Evolutionary conservation across 768 basidiomycete genomes (phyloP).

Genomic region (Fibroporia radiculosa): DNA sequence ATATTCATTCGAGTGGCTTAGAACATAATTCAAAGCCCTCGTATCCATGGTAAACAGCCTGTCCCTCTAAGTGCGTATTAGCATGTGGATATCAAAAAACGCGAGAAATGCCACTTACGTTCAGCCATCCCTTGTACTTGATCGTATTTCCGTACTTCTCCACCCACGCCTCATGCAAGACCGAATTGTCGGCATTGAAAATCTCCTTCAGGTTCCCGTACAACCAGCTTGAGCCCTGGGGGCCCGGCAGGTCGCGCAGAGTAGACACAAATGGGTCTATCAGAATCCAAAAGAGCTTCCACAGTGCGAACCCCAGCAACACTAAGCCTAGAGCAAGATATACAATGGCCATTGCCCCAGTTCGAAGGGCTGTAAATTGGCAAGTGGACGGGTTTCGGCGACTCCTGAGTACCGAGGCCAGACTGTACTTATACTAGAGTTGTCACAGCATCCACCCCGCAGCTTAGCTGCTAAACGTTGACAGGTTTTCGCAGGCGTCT

Average conservation of each 20-base stretch:
- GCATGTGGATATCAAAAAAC: neutral
- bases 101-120: constrained; percentile 3
- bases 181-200: constrained; percentile 30
- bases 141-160: constrained; percentile 8
- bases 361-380: too few species aligned
- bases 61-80: neutral
- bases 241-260: constrained; percentile 42
- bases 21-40: neutral
- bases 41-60: neutral
- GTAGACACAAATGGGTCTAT: constrained; percentile 23
- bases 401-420: too few species aligned
- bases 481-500: too few species aligned
- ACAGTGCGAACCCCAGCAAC: neutral
- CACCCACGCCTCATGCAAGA: constrained; percentile 12
- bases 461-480: too few species aligned
- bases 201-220: constrained; percentile 45
- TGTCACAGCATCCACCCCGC: too few species aligned
- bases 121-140: constrained; percentile 8
- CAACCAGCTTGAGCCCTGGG: constrained; percentile 34
- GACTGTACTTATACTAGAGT: too few species aligned
- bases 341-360: too few species aligned
- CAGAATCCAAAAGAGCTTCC: neutral
- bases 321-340: neutral
- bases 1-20: neutral
- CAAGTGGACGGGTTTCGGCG: too few species aligned